Evolutionary conservation across 2,329 filamentous ascomycete genomes (phyloP), one percentile per base, ranked within the genome.

Genomic region (Huntiella moniliformis): DNA sequence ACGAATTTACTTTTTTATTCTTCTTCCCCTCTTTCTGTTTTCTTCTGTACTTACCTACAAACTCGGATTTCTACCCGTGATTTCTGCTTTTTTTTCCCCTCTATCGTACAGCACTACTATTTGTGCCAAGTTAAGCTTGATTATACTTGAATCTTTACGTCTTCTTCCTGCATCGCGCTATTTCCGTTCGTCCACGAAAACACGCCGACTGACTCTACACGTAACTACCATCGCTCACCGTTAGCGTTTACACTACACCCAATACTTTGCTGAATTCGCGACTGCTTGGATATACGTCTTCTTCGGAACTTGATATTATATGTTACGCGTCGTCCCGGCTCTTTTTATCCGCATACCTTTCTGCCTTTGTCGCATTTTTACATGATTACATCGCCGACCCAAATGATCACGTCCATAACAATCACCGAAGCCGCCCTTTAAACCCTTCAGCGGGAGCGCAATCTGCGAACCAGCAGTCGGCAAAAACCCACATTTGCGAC

Each of bases 351-450:
- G 22, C 22, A 28, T 28, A 28, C 1, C 6, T 28, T 6, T 8
- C 7, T 28, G 10, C 22, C 22, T 28, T 28, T 28, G 22, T 8
- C 5, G 22, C 22, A 7, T 28, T 28, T 28, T 10, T 28, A 22
- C 22, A 48, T 44, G 46, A 43, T 43, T 44, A 48, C 33, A 44
- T 31, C 15, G 43, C 37, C 15, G 17, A 17, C 18, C 44, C 62
- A 60, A 64, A 77, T 77, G 74, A 75, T 63, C 62, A 69, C 56
- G 55, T 60, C 55, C 53, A 62, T 60, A 55, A 58, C 67, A 67
- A 68, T 67, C 67, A 63, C 59, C 59, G 64, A 64, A 67, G 71
- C 70, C 73, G 77, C 74, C 69, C 75, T 79, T 78, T 79, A 74
- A 79, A 74, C 63, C 70, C 67, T 67, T 39, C 6, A 22, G 77